Evolutionary conservation across 208 protist species (phyloP), one percentile per base, ranked within the genome.

Genomic region (Leishmania turanica): DNA sequence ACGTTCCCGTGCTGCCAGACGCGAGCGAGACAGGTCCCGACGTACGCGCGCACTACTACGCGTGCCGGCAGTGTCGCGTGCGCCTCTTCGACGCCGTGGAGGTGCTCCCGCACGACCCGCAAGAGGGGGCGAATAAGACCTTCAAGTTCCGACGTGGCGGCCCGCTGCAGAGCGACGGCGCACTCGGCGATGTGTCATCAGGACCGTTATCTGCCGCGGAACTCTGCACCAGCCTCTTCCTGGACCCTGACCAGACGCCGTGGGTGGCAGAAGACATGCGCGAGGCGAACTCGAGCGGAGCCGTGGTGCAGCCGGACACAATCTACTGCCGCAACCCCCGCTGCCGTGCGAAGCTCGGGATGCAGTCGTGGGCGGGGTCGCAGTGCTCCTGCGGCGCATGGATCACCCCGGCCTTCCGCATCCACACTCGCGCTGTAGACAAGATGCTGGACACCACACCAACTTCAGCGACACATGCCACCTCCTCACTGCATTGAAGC

Each of bases 341-440:
- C 49, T 97, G 95, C 69, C 56, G 72, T n/a, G 84, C 83, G 11
- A 97, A 97, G 85, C 84, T 97, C 65, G 95, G 95, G 27, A 94
- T 93, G 74, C 95, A 96, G 88, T 94, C 89, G 71, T 97, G 95
- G 93, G 86, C 87, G 0, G 95, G 95, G 1, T 87, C 90, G 40
- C 92, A 92, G 87, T 97, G 95, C 85, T 94, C 89, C 17, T 97
- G 95, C 78, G 95, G 95, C 17, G 86, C 88, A 53, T 97, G 95
- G 93, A 86, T 97, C 51, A 90, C 91, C 15, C 95, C 95, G 13
- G 91, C 95, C 42, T 97, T 97, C 76, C 96, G 95, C 78, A 89
- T 97, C 34, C 88, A 95, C 54, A 64, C 80, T 27, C 87, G 91
- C 31, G 85, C 82, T 0, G 91, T 97, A 19, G 94, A 97, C 66